Conservation (phyloP, 2,329 filamentous ascomycete species). For the Nigrospora sphaerica region DNA sequence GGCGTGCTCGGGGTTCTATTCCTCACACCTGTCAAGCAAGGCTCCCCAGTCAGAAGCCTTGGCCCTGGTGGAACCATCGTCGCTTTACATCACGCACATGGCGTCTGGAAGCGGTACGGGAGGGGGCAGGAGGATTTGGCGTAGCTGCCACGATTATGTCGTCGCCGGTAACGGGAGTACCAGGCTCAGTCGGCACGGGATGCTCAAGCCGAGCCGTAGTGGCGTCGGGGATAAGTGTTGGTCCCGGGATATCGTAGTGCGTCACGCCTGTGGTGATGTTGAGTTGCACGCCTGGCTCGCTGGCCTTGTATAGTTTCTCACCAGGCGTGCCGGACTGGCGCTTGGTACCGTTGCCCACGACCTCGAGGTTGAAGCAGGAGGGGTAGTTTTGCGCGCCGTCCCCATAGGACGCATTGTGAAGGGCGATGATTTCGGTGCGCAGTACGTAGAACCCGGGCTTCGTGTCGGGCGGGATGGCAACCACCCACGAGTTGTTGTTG, state of each 20-base stretch:
- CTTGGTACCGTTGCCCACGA: conserved; percentile 10
- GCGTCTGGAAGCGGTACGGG: background rate
- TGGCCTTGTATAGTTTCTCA: conserved; percentile 4
- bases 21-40: no score
- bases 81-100: background rate
- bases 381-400: conserved; percentile 16
- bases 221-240: conserved; percentile 5
- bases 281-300: conserved; percentile 2
- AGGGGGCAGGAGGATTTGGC: background rate
- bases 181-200: conserved; percentile 2
- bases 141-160: background rate
- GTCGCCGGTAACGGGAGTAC: background rate
- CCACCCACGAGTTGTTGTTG: conserved; percentile 21
- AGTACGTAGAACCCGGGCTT: conserved; percentile 18
- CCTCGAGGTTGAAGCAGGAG: conserved; percentile 17
- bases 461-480: conserved; percentile 19
- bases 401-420: conserved; percentile 13
- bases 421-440: conserved; percentile 17
- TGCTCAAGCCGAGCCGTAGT: conserved; percentile 1
- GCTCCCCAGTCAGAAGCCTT: background rate
- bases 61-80: conserved; percentile 1
- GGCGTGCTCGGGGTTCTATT: no score
- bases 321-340: conserved; percentile 2
- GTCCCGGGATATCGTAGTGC: conserved; percentile 5
- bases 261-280: conserved; percentile 4